Evolutionary conservation across 805 yeast genomes (phyloP), one percentile per base, ranked within the genome.

Genomic region (Lachancea lanzarotensis): DNA sequence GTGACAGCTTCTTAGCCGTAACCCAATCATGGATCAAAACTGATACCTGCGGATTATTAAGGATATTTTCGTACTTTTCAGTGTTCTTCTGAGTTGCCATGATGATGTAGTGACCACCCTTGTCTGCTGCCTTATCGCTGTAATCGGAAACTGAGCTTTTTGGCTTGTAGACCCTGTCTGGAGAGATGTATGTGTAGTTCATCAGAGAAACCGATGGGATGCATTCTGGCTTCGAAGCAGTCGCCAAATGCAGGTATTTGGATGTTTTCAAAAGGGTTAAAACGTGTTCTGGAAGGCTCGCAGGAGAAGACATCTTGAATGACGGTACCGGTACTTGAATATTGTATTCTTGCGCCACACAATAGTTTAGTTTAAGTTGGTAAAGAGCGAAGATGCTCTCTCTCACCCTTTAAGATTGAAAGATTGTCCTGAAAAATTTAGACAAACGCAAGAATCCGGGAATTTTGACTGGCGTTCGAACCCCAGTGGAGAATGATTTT

Each of bases 11-110:
- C 55, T 74, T 73, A 3, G 84, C 78, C 1, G 87, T 75, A 13
- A 84, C 76, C 96, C 96, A 90, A 56, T 91, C 98, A 60, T 91
- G 98, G 35, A 91, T 79, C 48, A 91, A 70, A 37, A 91, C 61
- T 0, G 96, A 83, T 5, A 91, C 96, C 35, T 77, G 73, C 8
- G 91, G 89, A 59, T 91, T 91, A 32, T 66, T 64, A 12, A 62
- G 50, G 41, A 91, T 76, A 65, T 91, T 90, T 30, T 72, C 65
- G 63, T 75, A 86, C 66, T 90, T 91, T 47, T 79, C 78, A 9
- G 97, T 87, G 43, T 74, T 66, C 46, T 74, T 76, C 1, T 81
- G 81, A 1, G 95, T 80, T 2, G 95, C 79, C 46, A 90, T 70
- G 15, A 91, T 76, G 40, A 89, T 76, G 52, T 72, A 74, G 26